Base-by-base conservation (phyloP, 2,329 filamentous ascomycete genomes). In the Xylaria sp. region DNA sequence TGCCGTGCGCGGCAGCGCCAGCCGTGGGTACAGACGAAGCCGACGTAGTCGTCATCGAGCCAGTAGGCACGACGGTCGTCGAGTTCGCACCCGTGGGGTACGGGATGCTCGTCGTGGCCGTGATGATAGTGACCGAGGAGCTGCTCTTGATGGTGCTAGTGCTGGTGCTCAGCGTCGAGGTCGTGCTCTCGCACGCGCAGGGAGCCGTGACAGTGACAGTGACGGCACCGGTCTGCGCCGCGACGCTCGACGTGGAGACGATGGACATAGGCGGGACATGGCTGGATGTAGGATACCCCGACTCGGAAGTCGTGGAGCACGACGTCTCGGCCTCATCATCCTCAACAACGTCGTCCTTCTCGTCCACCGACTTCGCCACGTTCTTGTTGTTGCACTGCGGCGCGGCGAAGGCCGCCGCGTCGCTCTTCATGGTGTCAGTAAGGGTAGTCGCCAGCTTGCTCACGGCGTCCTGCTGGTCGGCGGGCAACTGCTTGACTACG, bases 131-230 rank as follows among this genome's bases (percentile, higher is more conserved):
- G 30, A 53, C 14, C 17, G 48, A 4, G 24, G 24, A 27, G 24
- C 24, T 5, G 48, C 17, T 27, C n/a, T n/a, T n/a, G n/a, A n/a
- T n/a, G 8, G 50, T 53, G 47, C 19, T 50, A 8, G 7, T 11
- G 30, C 34, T 53, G 32, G 51, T 24, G 47, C 34, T 48, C 21
- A 8, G 7, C 1, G 11, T 6, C 7, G 30, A 47, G 34, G n/a
- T 55, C 9, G 55, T 55, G 57, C n/a, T 51, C 42, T 58, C 65
- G 60, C 68, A 67, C 1, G 21, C 58, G 36, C 68, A 67, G 12
- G 69, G 58, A 36, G 65, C 68, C 7, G 70, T 75, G 12, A 74
- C 71, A 6, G 73, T 75, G 1, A 73, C 67, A 0, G 70, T 70
- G 21, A 63, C 55, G 2, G n/a, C 47, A 53, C 50, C 50, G 6